These are phyloP conservation scores for Toxicodendron radicans DNA, from an alignment of 345 rosid genomes.

Conservation along the genomic window DNA sequence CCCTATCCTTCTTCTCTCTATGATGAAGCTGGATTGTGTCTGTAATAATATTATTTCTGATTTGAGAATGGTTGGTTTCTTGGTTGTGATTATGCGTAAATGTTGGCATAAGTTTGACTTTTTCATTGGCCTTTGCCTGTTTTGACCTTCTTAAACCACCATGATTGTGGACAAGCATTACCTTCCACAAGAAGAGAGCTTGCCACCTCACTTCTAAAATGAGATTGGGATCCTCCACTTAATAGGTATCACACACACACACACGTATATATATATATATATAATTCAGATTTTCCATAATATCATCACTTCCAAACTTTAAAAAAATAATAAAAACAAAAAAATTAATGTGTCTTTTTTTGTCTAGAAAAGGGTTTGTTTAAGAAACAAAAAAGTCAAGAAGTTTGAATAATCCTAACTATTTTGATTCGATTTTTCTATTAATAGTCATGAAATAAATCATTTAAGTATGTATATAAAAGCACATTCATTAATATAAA, in stretches of 20 bases:
- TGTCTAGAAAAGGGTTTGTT: too few species aligned
- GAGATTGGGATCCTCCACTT: background rate
- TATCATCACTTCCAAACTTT: background rate
- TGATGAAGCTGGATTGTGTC: background rate
- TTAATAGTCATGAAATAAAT: too few species aligned
- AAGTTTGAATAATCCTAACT: too few species aligned
- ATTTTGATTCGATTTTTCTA: too few species aligned
- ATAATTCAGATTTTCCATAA: background rate
- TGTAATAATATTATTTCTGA: background rate
- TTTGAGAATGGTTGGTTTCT: conserved; percentile 16
- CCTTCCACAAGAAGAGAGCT: too few species aligned
- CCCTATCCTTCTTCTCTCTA: conserved; percentile 3
- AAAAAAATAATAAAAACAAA: background rate
- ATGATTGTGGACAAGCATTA: too few species aligned
- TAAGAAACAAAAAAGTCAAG: too few species aligned
- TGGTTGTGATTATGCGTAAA: conserved; percentile 9
- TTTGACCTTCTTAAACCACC: background rate
- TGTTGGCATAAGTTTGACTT: conserved; percentile 5
- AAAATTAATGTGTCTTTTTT: too few species aligned
- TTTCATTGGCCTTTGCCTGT: background rate
- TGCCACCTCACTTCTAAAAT: background rate
- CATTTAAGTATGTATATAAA: too few species aligned
- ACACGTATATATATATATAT: too few species aligned
- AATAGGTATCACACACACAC: background rate
- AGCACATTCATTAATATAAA: too few species aligned